Base-by-base conservation (phyloP, 108 stramenopile genomes). In the Discostella stelligeroides region DNA sequence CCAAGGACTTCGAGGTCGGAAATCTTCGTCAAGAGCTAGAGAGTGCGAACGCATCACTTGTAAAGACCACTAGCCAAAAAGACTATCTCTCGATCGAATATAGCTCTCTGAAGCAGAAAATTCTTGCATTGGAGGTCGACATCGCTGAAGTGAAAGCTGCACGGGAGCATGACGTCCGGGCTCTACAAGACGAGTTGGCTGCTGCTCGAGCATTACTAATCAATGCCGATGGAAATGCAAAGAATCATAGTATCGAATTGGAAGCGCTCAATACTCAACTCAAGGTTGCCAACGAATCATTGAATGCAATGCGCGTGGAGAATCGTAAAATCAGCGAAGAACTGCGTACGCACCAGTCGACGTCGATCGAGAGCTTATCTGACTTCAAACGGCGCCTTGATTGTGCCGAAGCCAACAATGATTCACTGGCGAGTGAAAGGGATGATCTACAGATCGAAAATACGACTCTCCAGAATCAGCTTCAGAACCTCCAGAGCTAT, bases 341-440 rank as follows among this genome's bases (percentile, higher is more conserved):
- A 17, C 37, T 76, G 24, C 61, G 46, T 5, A 14, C 25, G 1
- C 46, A 64, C 37, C 76, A 63, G 6, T 18, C 57, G 12, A 25
- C 28, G 12, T 59, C 70, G 13, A 40, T 45, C 24, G n/a, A 49
- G 20, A 34, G 34, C 29, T 10, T 45, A 45, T 45, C 43, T n/a
- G 43, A 45, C 2, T n/a, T 45, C n/a, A 7, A 4, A 45, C 13
- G n/a, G 13, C 43, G 43, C 1, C 15, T 45, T n/a, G 43, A 45
- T 1, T 45, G 15, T 45, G 12, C 12, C 43, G n/a, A 45, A 1
- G 43, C 13, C 9, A 45, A 45, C 7, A 45, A 45, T 45, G 43
- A 45, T 4, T 45, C 43, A 9, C 13, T 45, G 43, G 13, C 43
- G 13, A 45, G n/a, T n/a, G 43, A 45, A 11, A 45, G 9, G 7